These are phyloP conservation scores for Exserohilum turcica DNA, from an alignment of 2,329 filamentous ascomycete genomes.

Conservation along the genomic window DNA sequence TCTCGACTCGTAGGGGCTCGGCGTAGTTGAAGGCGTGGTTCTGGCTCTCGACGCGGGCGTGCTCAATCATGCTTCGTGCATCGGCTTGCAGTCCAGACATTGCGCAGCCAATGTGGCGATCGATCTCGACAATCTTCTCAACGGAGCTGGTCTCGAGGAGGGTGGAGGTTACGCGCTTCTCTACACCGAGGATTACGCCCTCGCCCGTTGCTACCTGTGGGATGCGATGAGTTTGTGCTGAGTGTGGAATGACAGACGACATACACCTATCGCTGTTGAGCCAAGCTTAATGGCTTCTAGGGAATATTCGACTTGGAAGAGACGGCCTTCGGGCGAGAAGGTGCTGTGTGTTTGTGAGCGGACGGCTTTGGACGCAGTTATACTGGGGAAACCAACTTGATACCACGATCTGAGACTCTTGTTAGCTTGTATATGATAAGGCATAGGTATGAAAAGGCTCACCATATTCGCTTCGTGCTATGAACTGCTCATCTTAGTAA, in stretches of 20 bases:
- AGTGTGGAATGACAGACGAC: slow-evolving; percentile 18
- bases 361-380: slow-evolving; percentile 9
- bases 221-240: slow-evolving; percentile 19
- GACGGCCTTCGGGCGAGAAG: slow-evolving; percentile 98
- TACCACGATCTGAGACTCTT: slow-evolving; percentile 78
- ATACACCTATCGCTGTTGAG: slow-evolving; percentile 92
- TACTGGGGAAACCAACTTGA: slow-evolving; percentile 72
- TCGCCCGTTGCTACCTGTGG: slow-evolving; percentile 79
- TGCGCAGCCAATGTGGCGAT: slow-evolving; percentile 97
- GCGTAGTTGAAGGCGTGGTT: slow-evolving; percentile 98
- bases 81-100: slow-evolving; percentile 98
- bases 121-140: slow-evolving; percentile 99
- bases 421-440: slow-evolving; percentile 18
- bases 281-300: slow-evolving; percentile 99
- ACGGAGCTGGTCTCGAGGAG: slow-evolving; percentile 97
- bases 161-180: slow-evolving; percentile 98
- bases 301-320: slow-evolving; percentile 99
- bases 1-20: slow-evolving; percentile 92
- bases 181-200: slow-evolving; percentile 94
- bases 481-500: slow-evolving; percentile 67
- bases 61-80: slow-evolving; percentile 96
- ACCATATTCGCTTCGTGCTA: slow-evolving; percentile 99
- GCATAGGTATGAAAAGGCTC: slow-evolving; percentile 48
- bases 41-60: slow-evolving; percentile 96
- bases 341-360: slow-evolving; percentile 65